A percentile compares a stretch with the other conserved stretches of the same genome.
Conservation (phyloP, 805 yeast species). For the Kazachstania kunashirensis region DNA sequence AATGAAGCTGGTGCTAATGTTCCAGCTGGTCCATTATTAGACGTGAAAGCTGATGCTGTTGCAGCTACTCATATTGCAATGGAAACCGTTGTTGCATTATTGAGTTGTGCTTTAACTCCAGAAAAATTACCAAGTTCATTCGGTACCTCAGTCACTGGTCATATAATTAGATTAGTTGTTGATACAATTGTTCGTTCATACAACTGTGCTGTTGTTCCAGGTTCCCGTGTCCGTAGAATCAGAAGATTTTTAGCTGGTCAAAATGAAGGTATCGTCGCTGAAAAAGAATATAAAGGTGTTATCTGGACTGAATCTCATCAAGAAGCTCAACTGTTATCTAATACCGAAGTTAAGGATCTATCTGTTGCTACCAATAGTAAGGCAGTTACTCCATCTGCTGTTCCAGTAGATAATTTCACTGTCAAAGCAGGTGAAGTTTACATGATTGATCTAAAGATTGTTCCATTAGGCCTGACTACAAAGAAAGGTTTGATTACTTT, state of each 20-base stretch:
- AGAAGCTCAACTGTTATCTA: slow-evolving; percentile 44
- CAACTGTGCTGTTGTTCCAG: slow-evolving; percentile 82
- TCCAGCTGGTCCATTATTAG: slow-evolving; percentile 74
- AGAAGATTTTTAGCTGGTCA: slow-evolving; percentile 95
- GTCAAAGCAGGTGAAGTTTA: slow-evolving; percentile 81
- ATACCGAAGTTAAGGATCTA: slow-evolving; percentile 31
- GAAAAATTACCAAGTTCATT: slow-evolving; percentile 59
- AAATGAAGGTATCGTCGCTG: slow-evolving; percentile 84
- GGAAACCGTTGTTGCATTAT: slow-evolving; percentile 70
- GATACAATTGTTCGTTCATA: slow-evolving; percentile 80
- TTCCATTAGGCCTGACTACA: slow-evolving; percentile 44
- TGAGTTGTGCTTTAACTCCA: slow-evolving; percentile 66
- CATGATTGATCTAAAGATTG: slow-evolving; percentile 72
- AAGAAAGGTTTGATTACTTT: slow-evolving; percentile 62
- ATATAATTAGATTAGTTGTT: slow-evolving; percentile 60
- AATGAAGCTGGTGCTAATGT: slow-evolving; percentile 26
- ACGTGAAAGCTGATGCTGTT: slow-evolving; percentile 78
- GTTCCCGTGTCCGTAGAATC: slow-evolving; percentile 83
- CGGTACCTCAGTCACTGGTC: slow-evolving; percentile 50
- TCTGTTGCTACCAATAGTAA: slow-evolving; percentile 29
- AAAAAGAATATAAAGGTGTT: slow-evolving; percentile 86
- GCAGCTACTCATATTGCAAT: slow-evolving; percentile 85
- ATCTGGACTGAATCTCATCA: slow-evolving; percentile 79
- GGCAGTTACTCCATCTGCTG: slow-evolving; percentile 39
- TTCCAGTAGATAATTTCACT: slow-evolving; percentile 66